Percentiles rank a stretch among this genome's conserved stretches.
These are phyloP conservation scores for Eucalyptus caleyi DNA, from an alignment of 345 rosid species.

Conservation along the genomic window DNA sequence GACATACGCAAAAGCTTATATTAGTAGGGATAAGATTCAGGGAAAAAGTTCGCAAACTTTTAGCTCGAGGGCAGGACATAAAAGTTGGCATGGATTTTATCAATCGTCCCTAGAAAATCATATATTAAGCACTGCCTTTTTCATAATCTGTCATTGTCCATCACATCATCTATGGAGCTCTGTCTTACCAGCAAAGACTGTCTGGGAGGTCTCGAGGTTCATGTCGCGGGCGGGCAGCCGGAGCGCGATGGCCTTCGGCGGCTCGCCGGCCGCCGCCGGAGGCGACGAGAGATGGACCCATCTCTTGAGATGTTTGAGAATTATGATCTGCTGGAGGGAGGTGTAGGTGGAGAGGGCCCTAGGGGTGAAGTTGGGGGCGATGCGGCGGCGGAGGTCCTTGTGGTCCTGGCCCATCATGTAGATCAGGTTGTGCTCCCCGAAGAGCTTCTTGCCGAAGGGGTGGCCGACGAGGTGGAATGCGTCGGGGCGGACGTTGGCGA, in stretches of 20 bases:
- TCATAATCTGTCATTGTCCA: neutral
- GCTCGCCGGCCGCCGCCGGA: neutral
- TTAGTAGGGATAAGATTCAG: neutral
- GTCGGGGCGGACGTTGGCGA: slow-evolving; percentile 74
- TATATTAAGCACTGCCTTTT: neutral
- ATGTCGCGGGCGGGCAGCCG: slow-evolving; percentile 53
- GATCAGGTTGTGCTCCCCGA: slow-evolving; percentile 78
- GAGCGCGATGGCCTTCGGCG: slow-evolving; percentile 8
- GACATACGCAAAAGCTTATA: neutral
- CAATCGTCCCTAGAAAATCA: neutral
- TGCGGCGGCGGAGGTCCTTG: slow-evolving; percentile 63
- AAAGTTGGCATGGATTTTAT: neutral
- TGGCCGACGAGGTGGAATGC: slow-evolving; percentile 72
- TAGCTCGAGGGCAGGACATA: neutral
- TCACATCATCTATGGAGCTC: neutral
- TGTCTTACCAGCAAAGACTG: slow-evolving; percentile 38
- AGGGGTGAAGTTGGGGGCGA: slow-evolving; percentile 78
- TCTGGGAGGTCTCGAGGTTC: slow-evolving; percentile 84
- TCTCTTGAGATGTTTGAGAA: slow-evolving; percentile 37
- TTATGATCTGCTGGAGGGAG: slow-evolving; percentile 45
- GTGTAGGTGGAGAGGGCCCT: slow-evolving; percentile 70
- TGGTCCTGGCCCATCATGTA: slow-evolving; percentile 84
- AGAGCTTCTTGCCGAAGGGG: slow-evolving; percentile 79
- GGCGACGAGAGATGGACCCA: slow-evolving; percentile 27
- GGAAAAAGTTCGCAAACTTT: neutral